Evolutionary conservation across 106 monocot genomes (phyloP), one percentile per base, ranked within the genome.

Genomic region (Platanthera guangdongensis): DNA sequence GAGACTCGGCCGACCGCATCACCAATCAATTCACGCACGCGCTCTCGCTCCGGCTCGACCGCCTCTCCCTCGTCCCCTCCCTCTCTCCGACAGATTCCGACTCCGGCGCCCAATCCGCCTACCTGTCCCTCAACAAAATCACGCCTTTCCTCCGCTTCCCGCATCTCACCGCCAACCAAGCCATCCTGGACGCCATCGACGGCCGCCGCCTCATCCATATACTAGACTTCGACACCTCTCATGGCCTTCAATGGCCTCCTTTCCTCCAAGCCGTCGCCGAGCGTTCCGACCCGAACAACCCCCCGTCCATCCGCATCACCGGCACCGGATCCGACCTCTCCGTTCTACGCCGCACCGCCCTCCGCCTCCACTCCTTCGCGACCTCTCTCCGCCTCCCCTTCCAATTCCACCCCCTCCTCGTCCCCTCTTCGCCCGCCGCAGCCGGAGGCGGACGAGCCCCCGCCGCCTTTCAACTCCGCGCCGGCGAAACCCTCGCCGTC

Each of bases 91-190:
- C 55, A 72, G 70, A 14, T 65, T 53, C 64, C 68, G 51, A 62
- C 57, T 76, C 78, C 16, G 78, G 75, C 50, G 52, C 83, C 18
- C 84, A 76, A 16, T 82, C 88, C 14, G 82, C 86, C 60, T 88
- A 92, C 75, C 82, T 92, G 51, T 74, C 85, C 12, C 79, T 94
- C 83, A 94, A 94, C 85, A 83, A 99, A 51, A 79, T 99, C 84
- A 87, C 99, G 2, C 99, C 99, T 0, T 99, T 90, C 80, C 72
- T 99, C 75, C 92, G 99, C 46, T 99, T 99, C 84, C 79, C 89
- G 28, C 99, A 99, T 79, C 90, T 99, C 60, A 99, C 99, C 4
- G 94, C 99, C 12, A 99, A 99, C 83, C 99, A 99, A 64, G 99
- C 99, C 72, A 99, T 99, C 48, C 92, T 99, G 57, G 99, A 99